A percentile compares a stretch with the other conserved stretches of the same genome.
Evolutionary conservation across 306 rosid species (phyloP).

Genomic region (Gynostemma pentaphyllum): DNA sequence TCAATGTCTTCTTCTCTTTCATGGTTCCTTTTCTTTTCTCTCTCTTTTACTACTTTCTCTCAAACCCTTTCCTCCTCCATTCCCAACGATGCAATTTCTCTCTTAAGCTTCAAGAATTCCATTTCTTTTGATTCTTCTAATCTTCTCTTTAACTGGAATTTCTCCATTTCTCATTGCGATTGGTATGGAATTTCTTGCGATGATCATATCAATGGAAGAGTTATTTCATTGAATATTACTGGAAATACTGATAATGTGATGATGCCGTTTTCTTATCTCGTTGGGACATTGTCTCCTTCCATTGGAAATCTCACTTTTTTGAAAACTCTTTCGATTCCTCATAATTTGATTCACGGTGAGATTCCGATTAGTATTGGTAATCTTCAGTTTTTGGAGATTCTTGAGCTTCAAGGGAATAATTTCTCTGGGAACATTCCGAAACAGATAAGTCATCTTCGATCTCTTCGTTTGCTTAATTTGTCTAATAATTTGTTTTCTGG

Average conservation of each 20-base stretch:
- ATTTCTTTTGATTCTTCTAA: conserved; percentile 27
- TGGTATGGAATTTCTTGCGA: conserved; percentile 48
- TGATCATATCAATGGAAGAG: conserved; percentile 21
- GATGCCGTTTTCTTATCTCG: conserved; percentile 1
- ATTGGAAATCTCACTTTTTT: conserved; percentile 28
- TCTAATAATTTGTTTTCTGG: conserved; percentile 41
- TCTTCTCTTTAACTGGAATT: conserved; percentile 30
- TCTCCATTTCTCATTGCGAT: conserved; percentile 20
- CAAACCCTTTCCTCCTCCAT: background rate
- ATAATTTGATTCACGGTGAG: conserved; percentile 39
- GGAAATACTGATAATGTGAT: background rate
- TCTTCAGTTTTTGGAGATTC: conserved; percentile 19
- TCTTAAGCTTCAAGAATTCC: conserved; percentile 30
- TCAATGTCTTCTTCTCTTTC: conserved; percentile 6
- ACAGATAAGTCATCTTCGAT: conserved; percentile 29
- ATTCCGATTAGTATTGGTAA: conserved; percentile 20
- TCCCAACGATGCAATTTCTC: conserved; percentile 35
- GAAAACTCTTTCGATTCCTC: conserved; percentile 32
- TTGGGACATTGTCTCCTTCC: conserved; percentile 26
- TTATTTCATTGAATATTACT: conserved; percentile 24
- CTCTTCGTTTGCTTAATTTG: conserved; percentile 36
- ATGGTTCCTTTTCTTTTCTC: conserved; percentile 9
- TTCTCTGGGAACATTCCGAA: conserved; percentile 35
- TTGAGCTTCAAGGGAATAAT: conserved; percentile 42
- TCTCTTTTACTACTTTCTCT: conserved; percentile 25